Evolutionary conservation across 805 yeast species (phyloP).

Genomic region (Pichia nanzhaoensis): DNA sequence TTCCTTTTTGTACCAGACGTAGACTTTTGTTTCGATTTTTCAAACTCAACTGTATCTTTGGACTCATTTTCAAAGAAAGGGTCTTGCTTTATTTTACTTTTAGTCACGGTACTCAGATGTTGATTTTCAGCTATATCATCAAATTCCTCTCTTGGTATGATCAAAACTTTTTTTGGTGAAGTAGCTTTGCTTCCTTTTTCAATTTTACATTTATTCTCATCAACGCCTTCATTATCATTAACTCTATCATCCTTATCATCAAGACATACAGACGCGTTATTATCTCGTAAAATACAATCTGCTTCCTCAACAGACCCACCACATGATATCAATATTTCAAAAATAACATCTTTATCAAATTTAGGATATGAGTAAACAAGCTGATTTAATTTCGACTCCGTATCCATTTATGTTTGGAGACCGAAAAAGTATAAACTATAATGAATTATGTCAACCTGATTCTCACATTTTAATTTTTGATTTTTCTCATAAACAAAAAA

Average conservation of each 20-base stretch:
- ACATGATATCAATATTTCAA: constrained; percentile 49
- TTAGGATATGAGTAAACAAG: constrained; percentile 36
- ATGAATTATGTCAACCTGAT: neutral
- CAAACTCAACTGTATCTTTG: too few species aligned
- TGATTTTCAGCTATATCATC: neutral
- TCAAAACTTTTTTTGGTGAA: neutral
- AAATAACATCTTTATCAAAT: constrained; percentile 34
- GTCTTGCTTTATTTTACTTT: too few species aligned
- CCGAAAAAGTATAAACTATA: neutral
- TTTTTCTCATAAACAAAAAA: neutral
- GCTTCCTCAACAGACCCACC: constrained; percentile 36
- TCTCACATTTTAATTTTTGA: neutral
- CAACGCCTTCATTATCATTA: too few species aligned
- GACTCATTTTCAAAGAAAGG: too few species aligned
- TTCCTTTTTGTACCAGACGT: neutral
- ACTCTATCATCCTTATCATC: neutral
- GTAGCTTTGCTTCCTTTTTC: too few species aligned
- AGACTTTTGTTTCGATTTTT: neutral
- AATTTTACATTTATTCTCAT: too few species aligned
- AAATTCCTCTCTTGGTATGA: neutral
- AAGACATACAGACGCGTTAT: neutral
- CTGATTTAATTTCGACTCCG: constrained; percentile 33
- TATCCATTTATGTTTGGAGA: constrained; percentile 18
- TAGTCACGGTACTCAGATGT: too few species aligned
- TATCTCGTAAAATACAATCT: neutral